phyloP scores from a whole-genome alignment of 192 early-diverging fungal species.

The Podochytrium sp. region DNA sequence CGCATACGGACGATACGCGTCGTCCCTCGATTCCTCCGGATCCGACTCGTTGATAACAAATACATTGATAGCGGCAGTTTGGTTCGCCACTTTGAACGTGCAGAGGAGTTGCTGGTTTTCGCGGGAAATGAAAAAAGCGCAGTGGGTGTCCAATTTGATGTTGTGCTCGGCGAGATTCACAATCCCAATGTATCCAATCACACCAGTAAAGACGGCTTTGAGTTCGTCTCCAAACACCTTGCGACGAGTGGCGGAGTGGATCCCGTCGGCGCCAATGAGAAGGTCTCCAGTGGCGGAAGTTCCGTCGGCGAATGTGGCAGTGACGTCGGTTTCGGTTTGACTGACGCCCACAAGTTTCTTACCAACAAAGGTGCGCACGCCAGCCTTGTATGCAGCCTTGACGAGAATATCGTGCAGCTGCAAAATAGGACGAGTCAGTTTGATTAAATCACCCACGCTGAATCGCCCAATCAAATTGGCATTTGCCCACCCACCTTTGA shows the following conservation, averaged over 20 bases:
- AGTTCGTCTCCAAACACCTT: neutral
- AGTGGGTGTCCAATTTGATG: neutral
- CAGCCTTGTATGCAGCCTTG: neutral
- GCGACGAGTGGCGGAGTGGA: neutral
- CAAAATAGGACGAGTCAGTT: too few relatives aligned
- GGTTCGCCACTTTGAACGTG: constrained; percentile 1
- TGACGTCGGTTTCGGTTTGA: neutral
- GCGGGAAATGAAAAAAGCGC: constrained; percentile 17
- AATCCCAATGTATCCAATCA: constrained; percentile 1
- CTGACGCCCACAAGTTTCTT: constrained; percentile 13
- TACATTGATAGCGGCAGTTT: neutral
- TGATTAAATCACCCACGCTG: too few relatives aligned
- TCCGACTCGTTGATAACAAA: neutral
- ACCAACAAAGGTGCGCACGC: neutral
- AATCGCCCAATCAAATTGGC: neutral
- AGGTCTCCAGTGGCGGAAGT: neutral
- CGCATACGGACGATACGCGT: neutral
- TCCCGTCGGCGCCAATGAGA: constrained; percentile 10
- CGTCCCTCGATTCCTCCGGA: neutral
- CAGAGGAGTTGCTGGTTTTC: neutral
- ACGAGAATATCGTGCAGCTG: neutral
- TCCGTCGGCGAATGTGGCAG: constrained; percentile 8
- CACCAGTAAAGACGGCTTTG: neutral
- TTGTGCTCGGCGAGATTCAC: neutral
- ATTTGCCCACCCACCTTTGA: constrained; percentile 1